Conservation (phyloP, 495 filamentous ascomycete species). For the Lasiosphaeriaceae sp. region DNA sequence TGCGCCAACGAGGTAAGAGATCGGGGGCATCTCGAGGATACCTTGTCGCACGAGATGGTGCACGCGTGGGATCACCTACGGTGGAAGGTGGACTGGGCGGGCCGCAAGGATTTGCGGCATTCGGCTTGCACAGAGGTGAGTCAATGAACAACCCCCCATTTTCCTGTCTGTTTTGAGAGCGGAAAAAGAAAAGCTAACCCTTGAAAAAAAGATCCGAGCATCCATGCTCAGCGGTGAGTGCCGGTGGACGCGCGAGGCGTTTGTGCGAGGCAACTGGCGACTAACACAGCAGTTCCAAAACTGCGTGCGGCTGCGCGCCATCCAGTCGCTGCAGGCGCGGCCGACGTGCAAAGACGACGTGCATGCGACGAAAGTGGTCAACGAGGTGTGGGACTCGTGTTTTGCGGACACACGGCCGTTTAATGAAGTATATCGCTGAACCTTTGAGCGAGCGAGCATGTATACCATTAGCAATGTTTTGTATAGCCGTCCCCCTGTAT, state of each 20-base stretch:
- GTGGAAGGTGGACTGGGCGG: slow-evolving; percentile 80
- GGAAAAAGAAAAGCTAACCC: slow-evolving; percentile 1
- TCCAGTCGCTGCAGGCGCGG: slow-evolving; percentile 66
- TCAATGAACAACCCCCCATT: neutral
- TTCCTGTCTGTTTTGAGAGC: neutral
- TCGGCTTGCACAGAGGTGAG: slow-evolving; percentile 91
- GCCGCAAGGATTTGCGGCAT: slow-evolving; percentile 68
- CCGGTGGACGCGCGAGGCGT: slow-evolving; percentile 83
- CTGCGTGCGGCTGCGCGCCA: slow-evolving; percentile 79
- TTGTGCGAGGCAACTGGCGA: slow-evolving; percentile 75
- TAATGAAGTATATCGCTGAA: slow-evolving; percentile 89
- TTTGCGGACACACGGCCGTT: slow-evolving; percentile 92
- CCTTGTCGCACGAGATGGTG: slow-evolving; percentile 94
- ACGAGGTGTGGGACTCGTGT: slow-evolving; percentile 97
- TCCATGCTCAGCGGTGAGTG: slow-evolving; percentile 91
- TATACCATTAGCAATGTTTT: no score
- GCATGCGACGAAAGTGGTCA: slow-evolving; percentile 82
- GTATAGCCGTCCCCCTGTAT: no score
- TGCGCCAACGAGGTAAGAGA: slow-evolving; percentile 84
- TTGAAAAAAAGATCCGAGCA: slow-evolving; percentile 89
- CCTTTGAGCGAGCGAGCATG: neutral
- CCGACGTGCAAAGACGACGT: slow-evolving; percentile 81
- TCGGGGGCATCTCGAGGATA: slow-evolving; percentile 80
- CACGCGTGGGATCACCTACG: slow-evolving; percentile 92
- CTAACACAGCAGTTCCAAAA: slow-evolving; percentile 89